These are phyloP conservation scores for Casuarina equisetifolia DNA, from an alignment of 306 rosid species.

Conservation along the genomic window DNA sequence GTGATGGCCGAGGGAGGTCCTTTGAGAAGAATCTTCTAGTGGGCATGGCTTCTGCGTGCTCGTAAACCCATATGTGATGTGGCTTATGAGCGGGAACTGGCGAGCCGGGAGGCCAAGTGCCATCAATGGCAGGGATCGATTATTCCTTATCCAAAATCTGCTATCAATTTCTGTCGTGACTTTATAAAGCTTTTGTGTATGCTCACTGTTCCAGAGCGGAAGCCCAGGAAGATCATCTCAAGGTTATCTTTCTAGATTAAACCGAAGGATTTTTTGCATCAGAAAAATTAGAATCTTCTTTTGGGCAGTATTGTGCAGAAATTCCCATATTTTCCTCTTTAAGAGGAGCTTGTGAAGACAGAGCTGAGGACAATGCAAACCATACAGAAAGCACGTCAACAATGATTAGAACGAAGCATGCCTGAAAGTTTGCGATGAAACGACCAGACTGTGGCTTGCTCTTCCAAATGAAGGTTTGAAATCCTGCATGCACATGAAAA, in stretches of 20 bases:
- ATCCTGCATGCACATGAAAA: no score
- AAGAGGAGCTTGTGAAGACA: not conserved
- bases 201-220: not conserved
- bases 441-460: not conserved
- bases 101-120: not conserved
- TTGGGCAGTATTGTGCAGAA: not conserved
- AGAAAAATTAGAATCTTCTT: not conserved
- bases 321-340: not conserved
- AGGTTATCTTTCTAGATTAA: not conserved
- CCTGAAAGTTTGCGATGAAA: not conserved
- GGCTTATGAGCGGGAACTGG: not conserved
- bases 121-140: not conserved
- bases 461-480: no score
- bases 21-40: no score
- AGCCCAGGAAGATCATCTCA: not conserved
- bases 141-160: not conserved
- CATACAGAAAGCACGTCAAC: not conserved
- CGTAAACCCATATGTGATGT: not conserved
- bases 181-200: not conserved
- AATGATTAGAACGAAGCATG: not conserved
- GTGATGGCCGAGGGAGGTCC: not conserved
- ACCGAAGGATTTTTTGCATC: not conserved
- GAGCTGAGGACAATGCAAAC: not conserved
- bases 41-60: not conserved
- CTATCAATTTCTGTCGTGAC: not conserved